Base-by-base conservation (phyloP, 768 basidiomycete genomes). In the Amanita phalloides region DNA sequence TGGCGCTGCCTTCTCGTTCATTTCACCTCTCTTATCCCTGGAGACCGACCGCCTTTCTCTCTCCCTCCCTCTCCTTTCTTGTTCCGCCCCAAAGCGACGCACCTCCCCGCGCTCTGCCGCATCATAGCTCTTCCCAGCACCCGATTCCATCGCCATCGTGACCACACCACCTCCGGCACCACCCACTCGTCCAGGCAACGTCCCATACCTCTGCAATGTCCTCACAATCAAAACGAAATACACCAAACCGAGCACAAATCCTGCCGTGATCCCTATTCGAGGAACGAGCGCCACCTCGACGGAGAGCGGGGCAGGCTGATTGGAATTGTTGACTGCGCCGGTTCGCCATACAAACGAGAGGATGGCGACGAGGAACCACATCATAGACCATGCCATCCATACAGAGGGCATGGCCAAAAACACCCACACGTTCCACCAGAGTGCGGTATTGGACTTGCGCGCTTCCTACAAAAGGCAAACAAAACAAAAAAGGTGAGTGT, bases 351-450 rank as follows among this genome's bases (percentile, higher is more conserved):
- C 78, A 54, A 77, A 88, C 6, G 80, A 73, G 28, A 85, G 68
- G 57, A 88, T 82, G 11, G 81, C 69, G 3, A 71, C 59, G 54
- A 82, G 62, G 63, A 86, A 86, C 48, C 79, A 69, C 4, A 85
- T 68, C 74, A 88, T 81, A 0, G 86, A 79, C 84, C 83, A 88
- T 7, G 83, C 75, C 53, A 86, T 76, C 80, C 83, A 87, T 7
- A 86, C 65, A 0, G 75, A 78, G 0, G 86, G 86, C 70, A 82
- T 68, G 6, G 67, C 66, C 3, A 68, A 55, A 3, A 68, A 49
- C 5, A 68, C 66, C 66, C 67, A 70, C 13, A 66, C 66, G 28
- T 70, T 70, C 68, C 68, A 68, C 56, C 60, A 64, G 2, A 68
- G 66, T 8, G 59, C 55, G 0, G 65, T 69, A 48, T 61, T 68